Evolutionary conservation across 208 protist genomes (phyloP), one percentile per base, ranked within the genome.

Genomic region (Trypanosoma melophagium): DNA sequence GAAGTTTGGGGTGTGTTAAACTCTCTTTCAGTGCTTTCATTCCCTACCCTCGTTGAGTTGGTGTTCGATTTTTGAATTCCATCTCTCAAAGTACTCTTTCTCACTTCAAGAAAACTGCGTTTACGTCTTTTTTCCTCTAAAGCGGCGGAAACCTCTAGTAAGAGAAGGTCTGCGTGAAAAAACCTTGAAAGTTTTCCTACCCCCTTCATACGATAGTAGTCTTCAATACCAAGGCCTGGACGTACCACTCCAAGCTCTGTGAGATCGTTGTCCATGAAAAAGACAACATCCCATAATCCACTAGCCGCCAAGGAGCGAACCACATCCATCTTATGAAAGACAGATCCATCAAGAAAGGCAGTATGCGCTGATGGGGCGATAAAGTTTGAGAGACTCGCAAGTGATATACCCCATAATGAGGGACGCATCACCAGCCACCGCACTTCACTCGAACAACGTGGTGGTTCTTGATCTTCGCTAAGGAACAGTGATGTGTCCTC

Each of bases 211-310:
- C 85, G 74, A 38, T 79, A 69, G 41, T 84, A 60, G 52, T 91
- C 74, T 1, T 69, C 76, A 50, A 87, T 79, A 38, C 86, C 70
- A 71, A 89, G 76, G 0, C 86, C 86, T 52, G 78, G 83, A 7
- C 77, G 81, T 25, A 90, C 78, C 19, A 92, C 66, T 9, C 86
- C 89, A 13, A 93, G 63, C 72, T 95, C 89, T 24, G 76, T 83
- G 55, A 95, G 74, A 66, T 93, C 90, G 71, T 95, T 95, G 76
- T 95, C 89, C 10, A 95, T 76, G 52, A 95, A 95, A 47, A 95
- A 90, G 3, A 95, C 86, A 31, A 69, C 74, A 60, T 95, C 89
- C 86, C 89, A 95, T 65, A 73, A 38, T 2, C 89, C 83, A 24
- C 71, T 89, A 49, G 72, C 71, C 41, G 89, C 86, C 12, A 95